Conservation (phyloP, 345 rosid genomes). For the Anastatica hierochuntica region DNA sequence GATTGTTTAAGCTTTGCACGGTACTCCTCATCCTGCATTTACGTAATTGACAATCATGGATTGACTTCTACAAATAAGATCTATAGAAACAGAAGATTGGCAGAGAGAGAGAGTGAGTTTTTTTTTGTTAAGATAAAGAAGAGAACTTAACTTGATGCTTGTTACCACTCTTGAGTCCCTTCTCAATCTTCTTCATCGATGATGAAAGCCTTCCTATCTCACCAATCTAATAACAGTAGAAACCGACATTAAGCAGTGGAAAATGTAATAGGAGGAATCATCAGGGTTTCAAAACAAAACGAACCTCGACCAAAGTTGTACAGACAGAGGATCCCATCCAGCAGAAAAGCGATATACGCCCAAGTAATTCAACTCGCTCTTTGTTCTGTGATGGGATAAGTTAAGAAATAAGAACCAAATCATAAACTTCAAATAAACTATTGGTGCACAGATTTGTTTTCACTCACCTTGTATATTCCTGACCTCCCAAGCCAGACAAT, state of each 20-base stretch:
- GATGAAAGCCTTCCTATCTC: slow-evolving; percentile 86
- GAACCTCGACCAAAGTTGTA: slow-evolving; percentile 81
- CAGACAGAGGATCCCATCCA: slow-evolving; percentile 96
- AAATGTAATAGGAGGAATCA: neutral
- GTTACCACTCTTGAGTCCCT: slow-evolving; percentile 56
- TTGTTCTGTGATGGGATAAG: slow-evolving; percentile 46
- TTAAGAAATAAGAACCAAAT: neutral
- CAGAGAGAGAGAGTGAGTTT: neutral
- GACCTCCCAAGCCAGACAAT: slow-evolving; percentile 91
- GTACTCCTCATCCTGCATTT: slow-evolving; percentile 66
- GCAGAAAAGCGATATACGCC: slow-evolving; percentile 92
- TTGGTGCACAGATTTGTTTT: neutral
- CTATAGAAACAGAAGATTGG: neutral
- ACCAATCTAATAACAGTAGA: slow-evolving; percentile 45
- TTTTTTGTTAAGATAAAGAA: neutral
- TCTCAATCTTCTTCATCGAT: slow-evolving; percentile 75
- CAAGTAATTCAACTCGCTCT: slow-evolving; percentile 72
- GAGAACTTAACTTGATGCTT: slow-evolving; percentile 49
- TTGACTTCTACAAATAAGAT: neutral
- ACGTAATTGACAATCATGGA: neutral
- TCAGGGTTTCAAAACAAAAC: slow-evolving; percentile 10
- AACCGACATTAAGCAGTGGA: neutral
- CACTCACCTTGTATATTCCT: slow-evolving; percentile 83
- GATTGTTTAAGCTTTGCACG: slow-evolving; percentile 57
- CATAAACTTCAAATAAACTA: neutral